Evolutionary conservation across 768 basidiomycete genomes (phyloP).

Genomic region (Panaeolus cyanescens): DNA sequence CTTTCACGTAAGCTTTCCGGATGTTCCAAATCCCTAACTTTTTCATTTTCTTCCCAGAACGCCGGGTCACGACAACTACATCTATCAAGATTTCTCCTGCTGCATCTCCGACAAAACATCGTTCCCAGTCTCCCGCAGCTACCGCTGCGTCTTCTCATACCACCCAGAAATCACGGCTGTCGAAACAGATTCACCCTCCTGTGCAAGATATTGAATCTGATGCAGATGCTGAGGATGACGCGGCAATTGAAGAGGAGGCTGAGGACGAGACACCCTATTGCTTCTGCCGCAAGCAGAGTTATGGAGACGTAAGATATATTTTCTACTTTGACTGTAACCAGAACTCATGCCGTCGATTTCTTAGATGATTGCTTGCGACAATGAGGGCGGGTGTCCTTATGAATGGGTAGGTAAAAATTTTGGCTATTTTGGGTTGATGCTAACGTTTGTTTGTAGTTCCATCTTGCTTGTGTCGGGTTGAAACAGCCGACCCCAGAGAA

Average conservation of each 20-base stretch:
- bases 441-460: constrained; percentile 43
- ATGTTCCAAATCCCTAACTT: not conserved
- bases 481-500: constrained; percentile 49
- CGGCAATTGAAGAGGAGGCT: constrained; percentile 41
- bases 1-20: not conserved
- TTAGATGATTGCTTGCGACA: constrained; percentile 76
- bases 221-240: constrained; percentile 40
- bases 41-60: constrained; percentile 29
- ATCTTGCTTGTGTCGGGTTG: constrained; percentile 60
- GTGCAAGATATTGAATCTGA: constrained; percentile 43
- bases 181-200: constrained; percentile 43
- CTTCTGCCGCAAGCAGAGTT: constrained; percentile 53
- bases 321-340: not conserved
- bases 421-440: not conserved
- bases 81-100: constrained; percentile 44
- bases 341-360: not conserved
- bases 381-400: constrained; percentile 60
- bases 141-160: constrained; percentile 30
- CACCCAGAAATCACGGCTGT: constrained; percentile 47
- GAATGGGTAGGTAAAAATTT: constrained; percentile 60
- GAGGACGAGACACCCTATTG: constrained; percentile 53
- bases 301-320: constrained; percentile 43
- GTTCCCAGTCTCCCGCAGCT: constrained; percentile 47
- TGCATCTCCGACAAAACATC: constrained; percentile 36
- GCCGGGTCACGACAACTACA: constrained; percentile 37